A percentile compares a stretch with the other conserved stretches of the same genome.
phyloP scores from a whole-genome alignment of 2,329 filamentous ascomycete genomes.

The Verticillium dahliae region DNA sequence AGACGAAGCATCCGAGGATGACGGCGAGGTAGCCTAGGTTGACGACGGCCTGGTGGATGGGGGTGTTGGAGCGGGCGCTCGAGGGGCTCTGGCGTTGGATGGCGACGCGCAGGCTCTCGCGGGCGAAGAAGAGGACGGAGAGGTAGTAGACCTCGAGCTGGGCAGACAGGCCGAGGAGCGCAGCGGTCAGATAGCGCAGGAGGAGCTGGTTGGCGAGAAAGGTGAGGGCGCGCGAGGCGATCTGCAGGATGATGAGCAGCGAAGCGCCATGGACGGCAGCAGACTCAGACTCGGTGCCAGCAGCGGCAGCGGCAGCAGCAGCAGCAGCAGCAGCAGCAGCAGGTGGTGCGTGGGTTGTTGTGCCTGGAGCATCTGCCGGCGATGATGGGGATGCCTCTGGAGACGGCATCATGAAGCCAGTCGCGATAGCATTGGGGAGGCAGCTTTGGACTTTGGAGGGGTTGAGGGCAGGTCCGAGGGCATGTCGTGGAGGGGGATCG shows the following conservation, averaged over 20 bases:
- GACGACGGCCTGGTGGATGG: slow-evolving; percentile 66
- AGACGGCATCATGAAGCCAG: slow-evolving; percentile 1
- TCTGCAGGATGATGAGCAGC: slow-evolving; percentile 80
- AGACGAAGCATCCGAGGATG: slow-evolving; percentile 58
- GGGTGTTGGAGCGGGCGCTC: slow-evolving; percentile 17
- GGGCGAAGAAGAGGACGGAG: slow-evolving; percentile 87
- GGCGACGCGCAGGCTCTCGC: slow-evolving; percentile 86
- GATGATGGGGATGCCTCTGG: not conserved
- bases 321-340: too few species aligned
- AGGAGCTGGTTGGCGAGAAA: slow-evolving; percentile 90
- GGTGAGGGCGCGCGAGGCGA: slow-evolving; percentile 79
- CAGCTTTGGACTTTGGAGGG: too few species aligned
- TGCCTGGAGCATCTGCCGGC: not conserved
- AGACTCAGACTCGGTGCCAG: not conserved
- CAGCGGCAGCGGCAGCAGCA: slow-evolving; percentile 8
- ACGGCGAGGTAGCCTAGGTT: slow-evolving; percentile 83
- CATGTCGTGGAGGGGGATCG: not conserved
- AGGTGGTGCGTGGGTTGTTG: too few species aligned
- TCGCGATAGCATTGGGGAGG: not conserved
- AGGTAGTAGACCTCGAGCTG: slow-evolving; percentile 92
- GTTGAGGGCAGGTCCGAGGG: too few species aligned
- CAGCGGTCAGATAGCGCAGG: slow-evolving; percentile 79
- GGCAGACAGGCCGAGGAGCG: slow-evolving; percentile 75
- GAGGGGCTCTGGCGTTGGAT: slow-evolving; percentile 63
- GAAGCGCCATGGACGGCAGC: slow-evolving; percentile 63